Base-by-base conservation (phyloP, 2,329 filamentous ascomycete species). In the Metarhizium anisopliae region DNA sequence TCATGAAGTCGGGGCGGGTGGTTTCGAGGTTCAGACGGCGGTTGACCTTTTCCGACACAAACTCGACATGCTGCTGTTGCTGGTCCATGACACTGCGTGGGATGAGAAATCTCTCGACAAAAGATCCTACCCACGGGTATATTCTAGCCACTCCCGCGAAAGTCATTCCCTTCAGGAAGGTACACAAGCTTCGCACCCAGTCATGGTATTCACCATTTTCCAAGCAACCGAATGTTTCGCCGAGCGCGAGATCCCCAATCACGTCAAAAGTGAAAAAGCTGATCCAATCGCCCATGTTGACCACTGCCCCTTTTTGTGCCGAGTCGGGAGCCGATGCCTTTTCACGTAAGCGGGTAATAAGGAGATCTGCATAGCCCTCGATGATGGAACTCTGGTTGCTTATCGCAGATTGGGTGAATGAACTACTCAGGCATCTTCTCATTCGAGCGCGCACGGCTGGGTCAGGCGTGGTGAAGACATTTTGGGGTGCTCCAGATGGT, bases 211-310 rank as follows among this genome's bases (percentile, higher is more conserved):
- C 40, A 2, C 56, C 49, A 3, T 56, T 49, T 36, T 65, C 55
- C 2, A 66, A 55, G 20, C 60, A 61, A 1, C 59, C 55, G 20
- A 66, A 67, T 2, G 60, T 53, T 43, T 65, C 62, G 13, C 63
- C 65, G 49, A 67, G 65, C 4, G 62, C 57, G 4, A 67, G 55
- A 42, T 64, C 62, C 14, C 63, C 63, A 29, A 66, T 62, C 7
- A 67, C 43, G 20, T 67, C 65, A 43, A 43, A 43, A 4, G 64
- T 67, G 8, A 59, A 52, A 47, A 54, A 65, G 49, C 63, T 63
- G 55, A 60, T 64, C 64, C 59, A 66, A 10, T 53, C 53, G 0
- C 55, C 53, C 40, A 67, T 47, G 16, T 67, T 59, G 20, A 47
- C 16, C 43, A 47, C 10, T n/a, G 43, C 43, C 16, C 43, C 43